Evolutionary conservation across 177 flowering plant species (phyloP), one percentile per base, ranked within the genome.

Genomic region (Telopea speciosissima): DNA sequence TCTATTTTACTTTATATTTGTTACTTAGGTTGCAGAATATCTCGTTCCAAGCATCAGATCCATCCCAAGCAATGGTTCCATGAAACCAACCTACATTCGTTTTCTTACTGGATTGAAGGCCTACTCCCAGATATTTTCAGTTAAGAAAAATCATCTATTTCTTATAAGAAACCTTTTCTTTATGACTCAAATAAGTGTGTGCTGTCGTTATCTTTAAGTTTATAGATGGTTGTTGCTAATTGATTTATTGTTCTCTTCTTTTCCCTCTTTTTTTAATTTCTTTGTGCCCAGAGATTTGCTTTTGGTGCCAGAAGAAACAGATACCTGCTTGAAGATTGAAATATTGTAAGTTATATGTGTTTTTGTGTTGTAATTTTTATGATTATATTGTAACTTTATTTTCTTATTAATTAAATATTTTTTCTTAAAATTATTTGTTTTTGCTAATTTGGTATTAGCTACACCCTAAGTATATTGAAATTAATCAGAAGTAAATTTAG

Each of bases 61-160:
- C 2, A 75, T 88, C 59, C 81, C 83, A 8, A 77, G 76, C 45
- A 88, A 73, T 71, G 90, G 93, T 77, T 83, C 93, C n/a, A 79
- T 70, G 72, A 86, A 76, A 69, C 92, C 97, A 0, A 88, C 96
- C 9, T 91, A 91, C 77, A 81, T 93, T 60, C 96, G 96, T n/a
- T 93, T 90, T 75, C 93, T 93, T 60, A 93, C 97, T 49, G 98
- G 97, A 61, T 65, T 91, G 76, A 93, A 91, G 77, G 98, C 98
- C 67, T 91, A 91, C 72, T 85, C 98, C 60, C 90, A 93, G 85
- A 93, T 93, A 79, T 93, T 93, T 70, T 88, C 97, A 78, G 98
- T 93, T 81, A 85, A 80, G 81, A 56, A 69, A 19, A 36, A 5
- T 59, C 59, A 17, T 62, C 31, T 26, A 12, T 42, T 8, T 14